Conservation (phyloP, 2,329 filamentous ascomycete genomes). For the Penicillium sp. region DNA sequence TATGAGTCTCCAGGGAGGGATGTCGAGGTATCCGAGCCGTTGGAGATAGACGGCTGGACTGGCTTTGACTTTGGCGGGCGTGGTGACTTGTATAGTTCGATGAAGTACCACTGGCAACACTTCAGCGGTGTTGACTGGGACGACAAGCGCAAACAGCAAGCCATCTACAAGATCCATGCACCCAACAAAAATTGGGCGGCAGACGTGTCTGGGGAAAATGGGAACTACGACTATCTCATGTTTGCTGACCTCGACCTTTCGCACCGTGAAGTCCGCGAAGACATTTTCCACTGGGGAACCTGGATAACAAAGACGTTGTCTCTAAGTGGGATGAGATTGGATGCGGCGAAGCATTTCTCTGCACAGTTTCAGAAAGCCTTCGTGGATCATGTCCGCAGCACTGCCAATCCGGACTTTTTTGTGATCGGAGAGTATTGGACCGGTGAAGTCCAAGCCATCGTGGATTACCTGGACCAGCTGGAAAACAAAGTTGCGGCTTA, state of each 20-base stretch:
- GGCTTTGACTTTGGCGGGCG: slow-evolving; percentile 67
- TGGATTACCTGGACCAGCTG: slow-evolving; percentile 61
- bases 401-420: slow-evolving; percentile 58
- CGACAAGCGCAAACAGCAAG: slow-evolving; percentile 57
- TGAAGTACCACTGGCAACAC: slow-evolving; percentile 68
- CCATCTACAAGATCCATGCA: slow-evolving; percentile 67
- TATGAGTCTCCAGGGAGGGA: background rate
- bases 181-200: slow-evolving; percentile 66
- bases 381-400: slow-evolving; percentile 58
- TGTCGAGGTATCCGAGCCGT: slow-evolving; percentile 55
- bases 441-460: slow-evolving; percentile 58
- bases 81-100: slow-evolving; percentile 58
- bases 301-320: slow-evolving; percentile 66
- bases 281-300: slow-evolving; percentile 67
- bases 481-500: slow-evolving; percentile 63
- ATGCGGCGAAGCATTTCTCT: slow-evolving; percentile 73
- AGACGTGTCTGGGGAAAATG: slow-evolving; percentile 63
- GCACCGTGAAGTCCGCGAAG: slow-evolving; percentile 63
- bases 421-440: slow-evolving; percentile 72
- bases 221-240: slow-evolving; percentile 72
- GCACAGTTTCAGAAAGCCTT: slow-evolving; percentile 68
- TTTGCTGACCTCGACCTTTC: slow-evolving; percentile 70
- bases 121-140: slow-evolving; percentile 71
- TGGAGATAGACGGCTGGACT: slow-evolving; percentile 69
- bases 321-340: slow-evolving; percentile 67